These are phyloP conservation scores for Pachysandra terminalis DNA, from an alignment of 164 flowering plant genomes.

Conservation along the genomic window DNA sequence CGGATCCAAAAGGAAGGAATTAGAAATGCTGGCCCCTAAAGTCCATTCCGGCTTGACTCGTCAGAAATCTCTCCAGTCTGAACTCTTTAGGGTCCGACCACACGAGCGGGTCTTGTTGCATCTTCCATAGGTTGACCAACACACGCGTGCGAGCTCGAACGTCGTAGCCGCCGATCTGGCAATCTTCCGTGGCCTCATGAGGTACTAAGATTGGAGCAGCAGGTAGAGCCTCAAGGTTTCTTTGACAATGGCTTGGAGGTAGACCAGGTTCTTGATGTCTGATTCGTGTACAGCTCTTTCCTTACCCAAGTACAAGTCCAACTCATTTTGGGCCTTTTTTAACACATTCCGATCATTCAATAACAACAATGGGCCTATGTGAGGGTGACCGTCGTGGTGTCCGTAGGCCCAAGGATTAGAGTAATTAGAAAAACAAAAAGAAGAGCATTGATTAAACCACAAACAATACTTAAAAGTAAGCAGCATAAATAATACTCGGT, in stretches of 20 bases:
- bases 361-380: neutral
- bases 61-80: neutral
- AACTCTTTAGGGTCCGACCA: neutral
- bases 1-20: neutral
- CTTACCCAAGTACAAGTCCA: neutral
- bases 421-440: too few species aligned
- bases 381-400: neutral
- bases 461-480: neutral
- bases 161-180: neutral
- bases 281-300: neutral
- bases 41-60: neutral
- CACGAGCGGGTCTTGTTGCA: neutral
- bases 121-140: neutral
- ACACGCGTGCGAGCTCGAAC: neutral
- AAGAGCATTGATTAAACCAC: too few species aligned
- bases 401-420: neutral
- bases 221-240: too few species aligned
- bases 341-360: neutral
- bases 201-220: too few species aligned
- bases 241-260: too few species aligned
- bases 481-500: too few species aligned
- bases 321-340: neutral
- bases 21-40: constrained; percentile 1
- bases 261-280: neutral
- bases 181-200: neutral